Conservation (phyloP, 176 grass and related monocot genomes). For the Metroxylon sagu region DNA sequence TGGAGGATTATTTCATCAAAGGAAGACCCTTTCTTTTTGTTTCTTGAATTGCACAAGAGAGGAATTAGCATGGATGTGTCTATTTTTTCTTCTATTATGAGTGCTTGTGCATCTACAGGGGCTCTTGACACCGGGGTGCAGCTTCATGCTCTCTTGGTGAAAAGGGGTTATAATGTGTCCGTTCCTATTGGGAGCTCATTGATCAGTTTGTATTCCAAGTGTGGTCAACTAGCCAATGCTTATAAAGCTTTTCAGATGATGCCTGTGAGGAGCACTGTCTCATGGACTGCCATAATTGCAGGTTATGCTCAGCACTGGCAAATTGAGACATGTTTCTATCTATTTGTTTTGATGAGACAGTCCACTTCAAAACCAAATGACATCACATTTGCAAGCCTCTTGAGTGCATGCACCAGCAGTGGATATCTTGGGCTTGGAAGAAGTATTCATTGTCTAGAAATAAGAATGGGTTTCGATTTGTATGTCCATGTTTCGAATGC, state of each 20-base stretch:
- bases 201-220: slow-evolving; percentile 52
- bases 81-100: slow-evolving; percentile 35
- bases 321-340: slow-evolving; percentile 4
- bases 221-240: slow-evolving; percentile 25
- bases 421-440: slow-evolving; percentile 48
- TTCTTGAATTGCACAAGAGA: slow-evolving; percentile 31
- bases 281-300: slow-evolving; percentile 58
- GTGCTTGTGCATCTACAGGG: background rate
- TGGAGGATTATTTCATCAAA: background rate
- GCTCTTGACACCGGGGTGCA: slow-evolving; percentile 18
- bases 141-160: slow-evolving; percentile 31
- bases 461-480: slow-evolving; percentile 45
- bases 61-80: slow-evolving; percentile 25
- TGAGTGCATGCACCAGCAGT: slow-evolving; percentile 34
- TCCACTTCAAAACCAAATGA: slow-evolving; percentile 49
- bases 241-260: slow-evolving; percentile 33
- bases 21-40: slow-evolving; percentile 24
- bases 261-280: slow-evolving; percentile 39
- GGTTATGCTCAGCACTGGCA: slow-evolving; percentile 31
- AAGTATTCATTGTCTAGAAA: slow-evolving; percentile 39
- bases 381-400: slow-evolving; percentile 45
- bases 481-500: slow-evolving; percentile 52
- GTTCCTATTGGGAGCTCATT: slow-evolving; percentile 31
- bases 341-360: slow-evolving; percentile 31
- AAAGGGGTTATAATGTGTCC: slow-evolving; percentile 18